Evolutionary conservation across 768 basidiomycete species (phyloP).

Genomic region (Leccinum subtestaceum): DNA sequence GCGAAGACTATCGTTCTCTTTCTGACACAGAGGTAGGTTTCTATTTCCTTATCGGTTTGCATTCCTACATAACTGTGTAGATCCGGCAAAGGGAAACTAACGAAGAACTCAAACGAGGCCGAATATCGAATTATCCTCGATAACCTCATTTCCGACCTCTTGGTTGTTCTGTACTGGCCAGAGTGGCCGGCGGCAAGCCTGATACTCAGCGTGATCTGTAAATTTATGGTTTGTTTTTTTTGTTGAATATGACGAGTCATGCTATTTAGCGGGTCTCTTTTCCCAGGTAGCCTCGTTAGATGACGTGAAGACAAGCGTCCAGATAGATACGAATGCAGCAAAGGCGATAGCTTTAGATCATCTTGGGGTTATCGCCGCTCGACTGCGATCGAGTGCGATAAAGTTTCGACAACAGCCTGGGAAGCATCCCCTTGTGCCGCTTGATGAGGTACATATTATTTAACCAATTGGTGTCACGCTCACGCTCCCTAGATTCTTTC

Average conservation of each 20-base stretch:
- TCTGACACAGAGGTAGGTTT: slow-evolving; percentile 59
- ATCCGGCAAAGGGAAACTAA: slow-evolving; percentile 82
- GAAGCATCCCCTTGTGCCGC: slow-evolving; percentile 44
- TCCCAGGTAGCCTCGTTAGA: slow-evolving; percentile 75
- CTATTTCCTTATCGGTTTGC: neutral
- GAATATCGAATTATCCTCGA: slow-evolving; percentile 94
- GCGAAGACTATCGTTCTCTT: slow-evolving; percentile 83
- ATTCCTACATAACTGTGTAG: slow-evolving; percentile 34
- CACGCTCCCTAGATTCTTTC: slow-evolving; percentile 47
- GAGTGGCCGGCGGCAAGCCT: slow-evolving; percentile 96
- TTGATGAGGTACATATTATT: slow-evolving; percentile 62
- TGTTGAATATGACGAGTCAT: neutral
- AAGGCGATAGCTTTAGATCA: slow-evolving; percentile 92
- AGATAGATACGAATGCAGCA: slow-evolving; percentile 75
- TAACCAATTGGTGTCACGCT: neutral
- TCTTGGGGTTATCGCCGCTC: slow-evolving; percentile 87
- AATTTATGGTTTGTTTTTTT: slow-evolving; percentile 67
- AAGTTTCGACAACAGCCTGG: slow-evolving; percentile 34
- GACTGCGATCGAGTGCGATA: slow-evolving; percentile 60
- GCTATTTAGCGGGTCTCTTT: neutral
- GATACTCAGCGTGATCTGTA: slow-evolving; percentile 74
- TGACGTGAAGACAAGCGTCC: slow-evolving; percentile 66
- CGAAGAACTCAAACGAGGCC: slow-evolving; percentile 89
- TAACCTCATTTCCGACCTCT: slow-evolving; percentile 81
- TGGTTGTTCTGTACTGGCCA: slow-evolving; percentile 88